Base-by-base conservation (phyloP, 176 grass and related monocot genomes). In the Lolium perenne region DNA sequence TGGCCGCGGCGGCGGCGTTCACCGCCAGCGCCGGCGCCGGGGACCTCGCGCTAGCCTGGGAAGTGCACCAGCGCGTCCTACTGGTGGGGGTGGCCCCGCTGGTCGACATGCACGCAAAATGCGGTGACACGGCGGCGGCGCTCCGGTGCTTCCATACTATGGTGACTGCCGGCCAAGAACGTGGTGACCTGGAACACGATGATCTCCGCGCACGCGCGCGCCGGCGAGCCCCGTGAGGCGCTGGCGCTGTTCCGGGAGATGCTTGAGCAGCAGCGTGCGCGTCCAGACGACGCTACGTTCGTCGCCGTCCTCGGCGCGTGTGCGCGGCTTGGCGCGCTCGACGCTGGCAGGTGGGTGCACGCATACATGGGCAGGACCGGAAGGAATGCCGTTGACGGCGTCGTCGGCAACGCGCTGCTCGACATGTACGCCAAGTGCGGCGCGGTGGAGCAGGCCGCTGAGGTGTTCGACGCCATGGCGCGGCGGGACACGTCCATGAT, bases 361-460 rank as follows among this genome's bases (percentile, higher is more conserved):
- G 90, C 85, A 8, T 93, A 82, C 87, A 23, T 84, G 55, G 0
- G 58, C 21, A 64, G 67, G 40, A 26, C 8, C 2, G 78, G 74
- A 1, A 25, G 74, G 45, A 29, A 75, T 17, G 84, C 61, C 63
- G 26, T 43, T 0, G 86, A 56, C 18, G 71, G 65, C 22, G 38
- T 86, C 6, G 67, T 91, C 10, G 87, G 91, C 18, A 94, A 97
- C 68, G 92, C 95, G 1, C 82, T 97, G 38, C 15, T 97, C 3
- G 90, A 94, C 71, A 94, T 97, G 95, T 97, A 97, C 71, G 78
- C 86, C 41, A 97, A 94, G 88, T 97, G 95, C 18, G 95, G 95
- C 38, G 86, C 76, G 3, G 70, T 91, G 2, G 84, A 86, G 7
- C 86, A 88, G 1, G 95, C 95, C n/a, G 13, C 15, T 50, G 62